Percentiles rank a stretch among this genome's conserved stretches.
Evolutionary conservation across 2,329 filamentous ascomycete species (phyloP).

Genomic region (Sclerotinia subarctica): DNA sequence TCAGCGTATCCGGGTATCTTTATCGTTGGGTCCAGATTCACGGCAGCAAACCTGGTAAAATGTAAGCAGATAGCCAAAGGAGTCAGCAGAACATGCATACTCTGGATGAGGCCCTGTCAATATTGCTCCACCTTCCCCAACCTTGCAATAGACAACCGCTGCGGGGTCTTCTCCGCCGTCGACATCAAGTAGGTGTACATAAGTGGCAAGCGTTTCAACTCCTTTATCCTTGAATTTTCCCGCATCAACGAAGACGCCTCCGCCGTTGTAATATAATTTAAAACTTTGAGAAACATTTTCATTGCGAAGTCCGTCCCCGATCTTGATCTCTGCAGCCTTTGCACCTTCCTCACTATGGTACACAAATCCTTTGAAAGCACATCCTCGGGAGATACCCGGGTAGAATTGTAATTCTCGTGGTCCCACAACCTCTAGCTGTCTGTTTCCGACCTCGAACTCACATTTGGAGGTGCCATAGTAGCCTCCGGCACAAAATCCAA

Average conservation of each 20-base stretch:
- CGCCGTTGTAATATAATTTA: conserved; percentile 86
- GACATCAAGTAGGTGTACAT: conserved; percentile 70
- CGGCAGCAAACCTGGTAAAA: conserved; percentile 68
- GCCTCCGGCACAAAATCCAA: conserved; percentile 91
- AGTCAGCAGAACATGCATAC: conserved; percentile 48
- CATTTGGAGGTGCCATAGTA: conserved; percentile 82
- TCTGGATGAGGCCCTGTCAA: conserved; percentile 91
- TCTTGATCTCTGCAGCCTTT: conserved; percentile 63
- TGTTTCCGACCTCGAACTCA: conserved; percentile 88
- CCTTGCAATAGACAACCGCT: conserved; percentile 77
- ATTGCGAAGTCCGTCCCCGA: conserved; percentile 55
- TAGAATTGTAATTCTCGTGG: conserved; percentile 84
- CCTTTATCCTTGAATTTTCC: conserved; percentile 57
- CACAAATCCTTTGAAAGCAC: conserved; percentile 84
- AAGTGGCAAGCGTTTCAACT: conserved; percentile 80
- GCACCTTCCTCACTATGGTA: conserved; percentile 88
- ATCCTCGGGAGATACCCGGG: conserved; percentile 78
- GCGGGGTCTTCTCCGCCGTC: conserved; percentile 74
- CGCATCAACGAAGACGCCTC: conserved; percentile 86
- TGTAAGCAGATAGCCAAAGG: conserved; percentile 21
- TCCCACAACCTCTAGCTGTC: conserved; percentile 78
- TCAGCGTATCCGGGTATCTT: conserved; percentile 66
- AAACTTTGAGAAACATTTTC: conserved; percentile 60
- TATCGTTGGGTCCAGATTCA: conserved; percentile 68
- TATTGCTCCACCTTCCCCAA: conserved; percentile 76